Percentiles rank a stretch among this genome's conserved stretches.
phyloP scores from a whole-genome alignment of 805 yeast genomes.

The Candida silvicultrix region DNA sequence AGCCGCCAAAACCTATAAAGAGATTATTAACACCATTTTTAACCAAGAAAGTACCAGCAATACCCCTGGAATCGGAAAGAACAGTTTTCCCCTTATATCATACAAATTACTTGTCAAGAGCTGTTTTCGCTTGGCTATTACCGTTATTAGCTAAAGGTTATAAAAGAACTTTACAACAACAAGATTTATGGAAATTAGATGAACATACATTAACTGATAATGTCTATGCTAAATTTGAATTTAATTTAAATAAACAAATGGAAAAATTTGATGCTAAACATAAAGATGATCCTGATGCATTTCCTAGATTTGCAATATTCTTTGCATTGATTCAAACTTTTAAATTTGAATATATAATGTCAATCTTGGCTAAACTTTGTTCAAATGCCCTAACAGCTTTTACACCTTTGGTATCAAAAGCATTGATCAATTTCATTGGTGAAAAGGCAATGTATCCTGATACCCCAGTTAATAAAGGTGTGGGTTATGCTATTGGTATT shows the following conservation, averaged over 20 bases:
- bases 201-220: constrained; percentile 32
- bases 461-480: constrained; percentile 42
- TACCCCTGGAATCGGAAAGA: constrained; percentile 44
- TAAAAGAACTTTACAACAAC: constrained; percentile 57
- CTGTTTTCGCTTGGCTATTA: constrained; percentile 57
- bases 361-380: constrained; percentile 31
- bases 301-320: constrained; percentile 35
- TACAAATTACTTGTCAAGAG: constrained; percentile 31
- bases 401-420: constrained; percentile 46
- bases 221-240: constrained; percentile 28
- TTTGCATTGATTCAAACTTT: constrained; percentile 40
- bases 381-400: constrained; percentile 41
- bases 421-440: constrained; percentile 45
- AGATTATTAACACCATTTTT: constrained; percentile 24
- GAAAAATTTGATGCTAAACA: constrained; percentile 21
- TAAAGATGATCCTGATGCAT: constrained; percentile 24
- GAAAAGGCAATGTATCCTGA: constrained; percentile 31
- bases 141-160: constrained; percentile 62
- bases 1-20: constrained; percentile 1
- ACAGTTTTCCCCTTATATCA: constrained; percentile 32
- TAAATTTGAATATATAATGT: constrained; percentile 30
- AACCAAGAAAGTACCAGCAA: constrained; percentile 34
- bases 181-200: constrained; percentile 47
- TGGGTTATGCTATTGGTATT: constrained; percentile 71
- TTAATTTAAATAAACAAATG: constrained; percentile 23